phyloP scores from a whole-genome alignment of 768 basidiomycete genomes.

The Lactifluus rugatus region DNA sequence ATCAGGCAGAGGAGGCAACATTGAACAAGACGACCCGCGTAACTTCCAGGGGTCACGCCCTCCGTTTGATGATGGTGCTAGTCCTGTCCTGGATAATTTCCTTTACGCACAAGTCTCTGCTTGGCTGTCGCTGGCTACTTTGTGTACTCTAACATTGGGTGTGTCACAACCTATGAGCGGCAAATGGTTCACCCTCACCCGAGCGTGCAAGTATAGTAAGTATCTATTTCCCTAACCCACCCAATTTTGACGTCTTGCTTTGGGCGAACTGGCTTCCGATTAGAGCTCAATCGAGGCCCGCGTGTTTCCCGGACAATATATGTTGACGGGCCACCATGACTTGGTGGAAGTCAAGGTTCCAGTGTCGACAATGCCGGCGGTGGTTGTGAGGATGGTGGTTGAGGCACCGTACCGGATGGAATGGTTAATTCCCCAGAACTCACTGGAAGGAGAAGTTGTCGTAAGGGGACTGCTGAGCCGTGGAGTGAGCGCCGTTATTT shows the following conservation, averaged over 20 bases:
- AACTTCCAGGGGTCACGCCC: conserved; percentile 38
- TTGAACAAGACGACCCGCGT: conserved; percentile 61
- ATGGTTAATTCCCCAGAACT: conserved; percentile 31
- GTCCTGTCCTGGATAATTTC: conserved; percentile 37
- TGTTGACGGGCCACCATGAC: conserved; percentile 29
- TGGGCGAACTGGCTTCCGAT: conserved; percentile 25
- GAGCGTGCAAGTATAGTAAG: background rate
- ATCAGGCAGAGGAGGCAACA: background rate
- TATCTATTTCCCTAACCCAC: conserved; percentile 18
- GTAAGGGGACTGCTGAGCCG: conserved; percentile 24
- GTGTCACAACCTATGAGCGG: conserved; percentile 6
- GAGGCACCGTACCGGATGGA: too few species aligned
- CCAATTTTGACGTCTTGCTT: conserved; percentile 6
- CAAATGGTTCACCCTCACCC: background rate
- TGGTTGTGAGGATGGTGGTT: too few species aligned
- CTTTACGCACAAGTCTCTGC: conserved; percentile 24
- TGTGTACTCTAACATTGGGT: conserved; percentile 2
- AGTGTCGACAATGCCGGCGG: too few species aligned
- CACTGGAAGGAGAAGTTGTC: conserved; percentile 24
- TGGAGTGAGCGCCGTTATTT: background rate
- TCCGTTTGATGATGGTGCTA: conserved; percentile 23
- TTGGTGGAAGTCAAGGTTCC: conserved; percentile 21
- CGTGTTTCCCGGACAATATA: conserved; percentile 29
- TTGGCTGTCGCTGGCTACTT: background rate
- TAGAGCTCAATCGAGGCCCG: conserved; percentile 30